Evolutionary conservation across 805 yeast species (phyloP), one percentile per base, ranked within the genome.

Genomic region (Phaffomyces antillensis): DNA sequence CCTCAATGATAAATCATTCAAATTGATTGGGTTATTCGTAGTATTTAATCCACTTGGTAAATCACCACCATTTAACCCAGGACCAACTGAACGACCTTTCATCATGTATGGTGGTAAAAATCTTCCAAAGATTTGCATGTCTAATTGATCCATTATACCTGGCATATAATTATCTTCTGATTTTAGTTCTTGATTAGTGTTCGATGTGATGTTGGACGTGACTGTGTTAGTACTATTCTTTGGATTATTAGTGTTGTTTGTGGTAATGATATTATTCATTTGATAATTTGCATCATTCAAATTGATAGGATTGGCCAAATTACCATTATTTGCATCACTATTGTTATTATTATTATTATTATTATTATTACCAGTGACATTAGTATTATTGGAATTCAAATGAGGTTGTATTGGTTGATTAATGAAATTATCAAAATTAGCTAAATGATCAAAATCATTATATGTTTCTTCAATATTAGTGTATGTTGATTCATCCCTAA

Each of bases 51-150:
- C 62, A 11, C 53, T 50, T 17, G 62, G 62, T 20, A 58, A 40
- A 42, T 58, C 62, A 28, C 59, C 56, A 33, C 62, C 62, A 39
- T 58, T 54, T 3, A 59, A 50, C 39, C 61, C 62, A 2, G 61
- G 61, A 2, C 59, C 61, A 5, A 38, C 40, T 2, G 17, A 16
- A 20, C 59, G 53, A 32, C 59, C 52, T 42, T 64, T 63, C 37
- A 81, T 69, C 95, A 86, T 86, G 59, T 85, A 86, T 4, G 95
- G 93, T 3, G 96, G 96, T 40, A 86, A 59, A 51, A 84, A 81
- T 35, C 86, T 67, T 1, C 96, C 96, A 68, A 88, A 88, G 17
- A 88, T 73, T 57, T 86, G 90, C 57, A 86, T 78, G 60, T 88
- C 96, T 39, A 88, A 64, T 52, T 83, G 85, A 60, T 88, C 96